Percentiles rank a stretch among this genome's conserved stretches.
phyloP scores from a whole-genome alignment of 768 basidiomycete species.

The Hericium rajendrae region DNA sequence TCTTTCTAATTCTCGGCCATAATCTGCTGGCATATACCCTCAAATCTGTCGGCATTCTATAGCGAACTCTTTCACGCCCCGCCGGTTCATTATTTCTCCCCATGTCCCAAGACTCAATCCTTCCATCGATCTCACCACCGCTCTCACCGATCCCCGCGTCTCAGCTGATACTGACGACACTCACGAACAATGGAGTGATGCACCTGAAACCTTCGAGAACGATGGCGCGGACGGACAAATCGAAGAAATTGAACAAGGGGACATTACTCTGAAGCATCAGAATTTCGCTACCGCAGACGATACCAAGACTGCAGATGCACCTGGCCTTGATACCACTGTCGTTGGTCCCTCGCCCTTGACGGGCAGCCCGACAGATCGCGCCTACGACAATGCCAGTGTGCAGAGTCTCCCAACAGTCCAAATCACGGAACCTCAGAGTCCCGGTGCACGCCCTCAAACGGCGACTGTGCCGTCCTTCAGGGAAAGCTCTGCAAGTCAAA shows the following conservation, averaged over 20 bases:
- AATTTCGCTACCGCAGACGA: conserved; percentile 4
- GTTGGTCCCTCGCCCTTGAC: conserved; percentile 30
- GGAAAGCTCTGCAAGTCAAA: conserved; percentile 1
- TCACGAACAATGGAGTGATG: conserved; percentile 7
- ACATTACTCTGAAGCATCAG: conserved; percentile 13
- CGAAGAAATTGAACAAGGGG: conserved; percentile 13
- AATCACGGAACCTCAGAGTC: conserved; percentile 32
- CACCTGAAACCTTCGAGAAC: background rate
- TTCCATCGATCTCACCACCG: conserved; percentile 4
- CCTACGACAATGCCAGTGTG: conserved; percentile 43
- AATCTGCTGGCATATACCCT: background rate
- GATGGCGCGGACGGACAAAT: conserved; percentile 4
- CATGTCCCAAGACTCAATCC: conserved; percentile 11
- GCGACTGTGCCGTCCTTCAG: conserved; percentile 13
- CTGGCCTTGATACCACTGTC: conserved; percentile 21
- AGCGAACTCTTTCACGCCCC: background rate
- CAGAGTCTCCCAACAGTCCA: conserved; percentile 52
- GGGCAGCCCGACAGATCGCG: conserved; percentile 24
- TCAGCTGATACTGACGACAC: conserved; percentile 33
- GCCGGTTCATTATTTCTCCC: background rate
- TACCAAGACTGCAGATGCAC: conserved; percentile 9
- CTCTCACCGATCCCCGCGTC: background rate
- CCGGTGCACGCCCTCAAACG: conserved; percentile 25
- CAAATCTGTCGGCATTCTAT: background rate
- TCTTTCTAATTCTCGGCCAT: background rate